Evolutionary conservation across 2,329 filamentous ascomycete genomes (phyloP), one percentile per base, ranked within the genome.

Genomic region (Eutypella sp.): DNA sequence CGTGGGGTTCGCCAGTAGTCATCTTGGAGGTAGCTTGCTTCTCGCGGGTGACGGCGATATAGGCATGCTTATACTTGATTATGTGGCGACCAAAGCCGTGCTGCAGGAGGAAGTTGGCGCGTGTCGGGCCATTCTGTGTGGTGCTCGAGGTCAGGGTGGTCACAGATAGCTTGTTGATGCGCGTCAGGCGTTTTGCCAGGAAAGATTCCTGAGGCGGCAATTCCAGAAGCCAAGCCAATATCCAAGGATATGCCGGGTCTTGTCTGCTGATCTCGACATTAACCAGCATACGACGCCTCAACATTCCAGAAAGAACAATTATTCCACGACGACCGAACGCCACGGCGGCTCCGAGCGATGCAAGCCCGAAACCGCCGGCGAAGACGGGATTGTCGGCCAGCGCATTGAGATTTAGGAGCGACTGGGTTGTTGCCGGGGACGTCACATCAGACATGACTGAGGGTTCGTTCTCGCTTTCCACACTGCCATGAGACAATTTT

Each of bases 181-280:
- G 73, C 5, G 79, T 83, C 43, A 84, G 63, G 34, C 73, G 75
- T 24, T 71, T 76, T 18, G 75, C 74, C 29, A 84, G 68, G 60
- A 76, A 85, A 50, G 75, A 87, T 56, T 59, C 72, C 60, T 73
- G 67, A 45, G 82, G 77, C 42, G 90, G 88, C 53, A 89, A 89
- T 46, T 89, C 79, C 6, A 90, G 91, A 65, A 99, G 87, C 91
- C 93, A 99, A 53, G 91, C 85, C 9, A 99, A 76, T 36, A 99
- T 82, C 92, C 91, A 97, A 34, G 84, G 84, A 64, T 97, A 99
- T 2, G 92, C 91, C 38, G 89, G 83, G 68, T 99, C 93, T 59
- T 92, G 88, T 62, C 89, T 87, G 66, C 88, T 92, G 67, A 99
- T 96, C 68, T 99, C 93, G 59, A 99, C 83, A 59, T 96, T 90